Conservation (phyloP, 129 eudicot species). For the Helichrysum umbraculigerum region DNA sequence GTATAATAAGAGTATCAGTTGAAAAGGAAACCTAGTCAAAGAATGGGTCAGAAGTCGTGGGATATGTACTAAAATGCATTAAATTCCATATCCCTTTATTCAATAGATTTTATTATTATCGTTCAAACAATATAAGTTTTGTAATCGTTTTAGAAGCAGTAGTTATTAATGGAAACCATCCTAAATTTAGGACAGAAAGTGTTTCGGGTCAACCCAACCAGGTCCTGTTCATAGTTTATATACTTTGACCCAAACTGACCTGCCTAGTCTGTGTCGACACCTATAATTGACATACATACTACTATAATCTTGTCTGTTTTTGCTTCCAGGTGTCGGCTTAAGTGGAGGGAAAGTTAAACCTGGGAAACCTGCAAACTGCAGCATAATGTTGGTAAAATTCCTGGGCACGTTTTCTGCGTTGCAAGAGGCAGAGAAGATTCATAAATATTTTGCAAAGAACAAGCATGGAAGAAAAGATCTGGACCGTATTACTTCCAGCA, state of each 20-base stretch:
- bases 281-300: neutral
- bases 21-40: neutral
- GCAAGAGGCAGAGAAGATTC: slow-evolving; percentile 62
- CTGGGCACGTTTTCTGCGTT: slow-evolving; percentile 65
- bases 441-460: slow-evolving; percentile 49
- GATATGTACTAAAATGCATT: neutral
- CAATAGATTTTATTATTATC: no score
- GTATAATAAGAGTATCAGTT: neutral
- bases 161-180: neutral
- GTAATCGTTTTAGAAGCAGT: neutral
- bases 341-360: slow-evolving; percentile 52
- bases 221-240: no score
- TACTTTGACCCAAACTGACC: neutral
- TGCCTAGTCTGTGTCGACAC: neutral
- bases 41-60: neutral
- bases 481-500: slow-evolving; percentile 23
- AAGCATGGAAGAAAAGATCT: slow-evolving; percentile 61
- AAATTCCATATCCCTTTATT: neutral
- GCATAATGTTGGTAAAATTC: slow-evolving; percentile 55
- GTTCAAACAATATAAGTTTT: no score
- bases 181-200: neutral
- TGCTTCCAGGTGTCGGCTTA: slow-evolving; percentile 47
- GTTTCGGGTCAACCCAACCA: neutral
- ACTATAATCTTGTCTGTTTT: neutral
- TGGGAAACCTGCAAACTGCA: slow-evolving; percentile 45